A percentile compares a stretch with the other conserved stretches of the same genome.
These are phyloP conservation scores for Aaosphaeria arxii DNA, from an alignment of 2,329 filamentous ascomycete genomes.

Conservation along the genomic window DNA sequence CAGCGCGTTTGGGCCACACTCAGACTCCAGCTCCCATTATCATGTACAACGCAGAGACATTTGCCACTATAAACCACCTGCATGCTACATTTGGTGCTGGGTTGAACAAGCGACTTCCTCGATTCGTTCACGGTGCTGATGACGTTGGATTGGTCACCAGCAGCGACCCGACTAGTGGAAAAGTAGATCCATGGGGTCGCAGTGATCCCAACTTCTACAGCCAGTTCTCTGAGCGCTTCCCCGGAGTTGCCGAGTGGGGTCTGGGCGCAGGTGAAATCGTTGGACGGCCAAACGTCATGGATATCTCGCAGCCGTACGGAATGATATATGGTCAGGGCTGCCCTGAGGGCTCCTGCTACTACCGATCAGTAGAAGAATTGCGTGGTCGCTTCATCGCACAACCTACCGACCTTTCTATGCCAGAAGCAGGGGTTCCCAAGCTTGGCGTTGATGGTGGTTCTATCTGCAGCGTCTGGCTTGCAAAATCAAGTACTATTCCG, in stretches of 20 bases:
- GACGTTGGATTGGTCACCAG: conserved; percentile 75
- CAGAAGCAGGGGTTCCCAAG: conserved; percentile 71
- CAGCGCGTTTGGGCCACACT: conserved; percentile 52
- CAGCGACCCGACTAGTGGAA: conserved; percentile 76
- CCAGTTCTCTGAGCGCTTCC: conserved; percentile 75
- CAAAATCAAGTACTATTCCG: conserved; percentile 73
- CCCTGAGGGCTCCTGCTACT: conserved; percentile 78
- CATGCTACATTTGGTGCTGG: conserved; percentile 73
- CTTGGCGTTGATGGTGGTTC: conserved; percentile 68
- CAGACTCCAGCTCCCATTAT: conserved; percentile 71
- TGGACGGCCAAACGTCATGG: conserved; percentile 81
- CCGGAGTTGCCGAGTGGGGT: conserved; percentile 72
- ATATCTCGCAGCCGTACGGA: conserved; percentile 82
- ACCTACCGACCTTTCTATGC: conserved; percentile 59
- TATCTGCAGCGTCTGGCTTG: conserved; percentile 82
- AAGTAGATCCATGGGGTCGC: conserved; percentile 77
- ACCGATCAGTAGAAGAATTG: conserved; percentile 69
- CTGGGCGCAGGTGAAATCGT: conserved; percentile 72
- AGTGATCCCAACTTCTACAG: conserved; percentile 71
- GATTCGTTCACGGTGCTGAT: conserved; percentile 78
- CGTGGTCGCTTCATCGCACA: conserved; percentile 71
- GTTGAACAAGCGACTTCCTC: conserved; percentile 66
- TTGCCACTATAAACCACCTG: conserved; percentile 74
- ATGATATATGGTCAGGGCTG: conserved; percentile 83
- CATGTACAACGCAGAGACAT: conserved; percentile 82